Conservation (phyloP, 768 basidiomycete species). For the Neoboletus subvelutipes region DNA sequence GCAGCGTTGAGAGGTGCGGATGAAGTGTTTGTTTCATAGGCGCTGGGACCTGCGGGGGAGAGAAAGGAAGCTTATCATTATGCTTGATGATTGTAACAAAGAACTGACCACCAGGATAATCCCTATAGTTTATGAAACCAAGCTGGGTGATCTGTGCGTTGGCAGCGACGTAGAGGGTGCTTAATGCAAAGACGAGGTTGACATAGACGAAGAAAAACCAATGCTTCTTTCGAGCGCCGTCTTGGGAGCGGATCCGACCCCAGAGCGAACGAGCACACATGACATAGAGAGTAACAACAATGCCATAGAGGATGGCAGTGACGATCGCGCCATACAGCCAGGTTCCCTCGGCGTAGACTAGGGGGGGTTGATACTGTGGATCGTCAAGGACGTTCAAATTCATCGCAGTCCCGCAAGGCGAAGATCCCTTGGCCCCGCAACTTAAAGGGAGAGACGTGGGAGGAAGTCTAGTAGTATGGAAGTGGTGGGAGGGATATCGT, state of each 20-base stretch:
- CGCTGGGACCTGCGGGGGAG: slow-evolving; percentile 21
- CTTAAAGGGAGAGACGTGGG: slow-evolving; percentile 6
- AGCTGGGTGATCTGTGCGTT: slow-evolving; percentile 29
- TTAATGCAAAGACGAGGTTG: slow-evolving; percentile 27
- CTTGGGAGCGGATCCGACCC: slow-evolving; percentile 17
- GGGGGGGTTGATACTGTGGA: slow-evolving; percentile 8
- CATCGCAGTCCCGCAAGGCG: slow-evolving; percentile 16
- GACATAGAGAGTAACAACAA: slow-evolving; percentile 25
- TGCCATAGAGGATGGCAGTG: slow-evolving; percentile 28
- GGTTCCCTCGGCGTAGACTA: slow-evolving; percentile 27
- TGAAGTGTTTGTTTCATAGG: slow-evolving; percentile 24
- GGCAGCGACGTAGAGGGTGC: slow-evolving; percentile 27
- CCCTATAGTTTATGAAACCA: slow-evolving; percentile 31
- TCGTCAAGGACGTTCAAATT: slow-evolving; percentile 4
- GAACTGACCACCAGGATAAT: slow-evolving; percentile 32
- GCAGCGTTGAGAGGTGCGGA: slow-evolving; percentile 29
- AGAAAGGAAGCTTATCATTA: too few relatives aligned
- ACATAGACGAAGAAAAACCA: slow-evolving; percentile 32
- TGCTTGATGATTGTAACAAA: neutral
- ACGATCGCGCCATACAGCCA: slow-evolving; percentile 33
- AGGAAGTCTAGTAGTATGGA: neutral
- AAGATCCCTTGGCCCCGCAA: neutral
- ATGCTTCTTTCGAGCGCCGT: slow-evolving; percentile 14
- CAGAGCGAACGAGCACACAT: slow-evolving; percentile 32
- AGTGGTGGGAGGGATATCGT: neutral